Percentiles rank a stretch among this genome's conserved stretches.
Evolutionary conservation across 768 basidiomycete genomes (phyloP).

Genomic region (Phlebiopsis gigantea): DNA sequence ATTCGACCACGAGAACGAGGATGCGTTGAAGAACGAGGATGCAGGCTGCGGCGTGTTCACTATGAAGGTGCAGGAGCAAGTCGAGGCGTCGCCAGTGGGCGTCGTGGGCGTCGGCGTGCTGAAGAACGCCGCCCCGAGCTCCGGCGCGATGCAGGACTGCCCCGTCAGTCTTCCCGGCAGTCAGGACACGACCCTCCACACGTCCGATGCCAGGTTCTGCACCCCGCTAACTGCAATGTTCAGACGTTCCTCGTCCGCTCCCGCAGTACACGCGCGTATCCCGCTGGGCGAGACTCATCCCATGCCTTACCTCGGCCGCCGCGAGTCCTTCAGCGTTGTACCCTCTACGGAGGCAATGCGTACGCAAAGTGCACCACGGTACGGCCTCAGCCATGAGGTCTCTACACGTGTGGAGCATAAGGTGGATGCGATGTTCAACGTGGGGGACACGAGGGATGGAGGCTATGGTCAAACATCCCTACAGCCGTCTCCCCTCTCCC

Average conservation of each 20-base stretch:
- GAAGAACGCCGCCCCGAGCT: background rate
- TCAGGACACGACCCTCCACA: constrained; percentile 8
- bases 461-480: background rate
- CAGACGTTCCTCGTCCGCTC: constrained; percentile 58
- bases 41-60: constrained; percentile 13
- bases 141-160: background rate
- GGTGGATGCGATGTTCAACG: constrained; percentile 1
- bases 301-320: constrained; percentile 2
- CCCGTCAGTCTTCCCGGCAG: background rate
- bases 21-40: constrained; percentile 22
- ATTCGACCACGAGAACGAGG: constrained; percentile 39
- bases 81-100: background rate
- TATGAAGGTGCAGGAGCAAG: constrained; percentile 9
- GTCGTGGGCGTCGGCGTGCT: background rate
- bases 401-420: constrained; percentile 8
- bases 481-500: constrained; percentile 1
- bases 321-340: constrained; percentile 13
- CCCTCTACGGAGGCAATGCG: background rate
- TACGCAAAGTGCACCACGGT: background rate
- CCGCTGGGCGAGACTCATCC: constrained; percentile 8
- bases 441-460: constrained; percentile 6
- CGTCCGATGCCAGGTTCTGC: constrained; percentile 30
- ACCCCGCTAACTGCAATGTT: constrained; percentile 60
- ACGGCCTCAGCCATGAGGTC: background rate
- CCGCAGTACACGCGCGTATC: constrained; percentile 28